These are phyloP conservation scores for Rhodosorus marinus DNA, from an alignment of 23 red algal species.

Conservation along the genomic window DNA sequence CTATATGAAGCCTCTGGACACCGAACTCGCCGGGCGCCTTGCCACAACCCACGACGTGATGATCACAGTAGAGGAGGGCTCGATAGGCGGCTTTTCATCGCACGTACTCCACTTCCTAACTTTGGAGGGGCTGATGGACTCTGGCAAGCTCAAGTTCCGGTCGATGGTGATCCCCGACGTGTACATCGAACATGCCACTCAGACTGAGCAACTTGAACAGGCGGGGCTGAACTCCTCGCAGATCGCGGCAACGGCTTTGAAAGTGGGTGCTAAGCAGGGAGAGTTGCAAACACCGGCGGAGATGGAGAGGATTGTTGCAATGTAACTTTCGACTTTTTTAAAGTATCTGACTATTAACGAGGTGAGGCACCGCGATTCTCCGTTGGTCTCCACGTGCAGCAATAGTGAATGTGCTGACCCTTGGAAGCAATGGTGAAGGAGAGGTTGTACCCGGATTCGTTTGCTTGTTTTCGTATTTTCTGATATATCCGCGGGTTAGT, in stretches of 20 bases:
- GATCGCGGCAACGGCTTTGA: conserved; percentile 64
- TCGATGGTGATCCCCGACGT: conserved; percentile 93
- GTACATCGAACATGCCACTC: conserved; percentile 84
- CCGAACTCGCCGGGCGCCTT: conserved; percentile 45
- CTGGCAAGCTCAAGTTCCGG: conserved; percentile 44
- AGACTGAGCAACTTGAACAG: conserved; percentile 85
- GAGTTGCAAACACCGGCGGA: too few relatives aligned
- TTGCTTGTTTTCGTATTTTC: too few relatives aligned
- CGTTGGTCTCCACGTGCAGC: too few relatives aligned
- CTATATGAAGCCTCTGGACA: conserved; percentile 98
- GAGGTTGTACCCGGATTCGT: too few relatives aligned
- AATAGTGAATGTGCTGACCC: too few relatives aligned
- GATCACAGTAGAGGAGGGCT: conserved; percentile 86
- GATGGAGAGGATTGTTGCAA: too few relatives aligned
- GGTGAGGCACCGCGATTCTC: too few relatives aligned
- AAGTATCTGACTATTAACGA: too few relatives aligned
- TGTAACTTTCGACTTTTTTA: too few relatives aligned
- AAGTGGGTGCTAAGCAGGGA: too few relatives aligned
- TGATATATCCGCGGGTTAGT: too few relatives aligned
- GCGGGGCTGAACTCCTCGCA: conserved; percentile 65
- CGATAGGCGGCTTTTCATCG: conserved; percentile 83
- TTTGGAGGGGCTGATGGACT: conserved; percentile 57
- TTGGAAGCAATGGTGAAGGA: too few relatives aligned
- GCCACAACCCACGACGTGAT: conserved; percentile 52
- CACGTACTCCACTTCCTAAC: conserved; percentile 76